Evolutionary conservation across 495 filamentous ascomycete species (phyloP).

Genomic region (Podospora anserina): DNA sequence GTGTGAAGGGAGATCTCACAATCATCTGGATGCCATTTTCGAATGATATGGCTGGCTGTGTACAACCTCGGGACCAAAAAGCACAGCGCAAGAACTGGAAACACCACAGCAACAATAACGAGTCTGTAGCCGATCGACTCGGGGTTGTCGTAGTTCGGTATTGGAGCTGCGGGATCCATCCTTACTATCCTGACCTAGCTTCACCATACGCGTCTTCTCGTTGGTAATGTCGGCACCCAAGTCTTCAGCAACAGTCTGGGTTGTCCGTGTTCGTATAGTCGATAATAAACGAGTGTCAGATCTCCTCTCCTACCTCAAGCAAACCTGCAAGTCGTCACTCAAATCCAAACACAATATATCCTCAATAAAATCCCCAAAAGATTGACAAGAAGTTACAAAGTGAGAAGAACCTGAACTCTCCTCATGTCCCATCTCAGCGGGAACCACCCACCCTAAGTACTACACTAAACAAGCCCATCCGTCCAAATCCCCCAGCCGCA

Average conservation of each 20-base stretch:
- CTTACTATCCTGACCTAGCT: background rate
- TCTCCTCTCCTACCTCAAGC: background rate
- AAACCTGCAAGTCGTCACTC: background rate
- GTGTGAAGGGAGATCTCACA: constrained; percentile 18
- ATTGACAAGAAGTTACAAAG: background rate
- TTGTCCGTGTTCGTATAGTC: no score
- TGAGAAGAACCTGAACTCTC: background rate
- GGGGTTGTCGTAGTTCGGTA: constrained; percentile 30
- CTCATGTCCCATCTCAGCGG: background rate
- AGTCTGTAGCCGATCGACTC: constrained; percentile 24
- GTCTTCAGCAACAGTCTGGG: no score
- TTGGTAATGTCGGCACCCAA: no score
- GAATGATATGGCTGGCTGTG: constrained; percentile 22
- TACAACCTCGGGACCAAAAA: constrained; percentile 26
- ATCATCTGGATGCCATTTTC: constrained; percentile 29
- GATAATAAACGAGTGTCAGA: no score
- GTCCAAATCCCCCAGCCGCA: background rate
- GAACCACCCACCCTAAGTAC: background rate
- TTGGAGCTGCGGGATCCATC: constrained; percentile 19
- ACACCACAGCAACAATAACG: constrained; percentile 21
- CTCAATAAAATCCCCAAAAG: background rate
- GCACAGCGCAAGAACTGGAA: constrained; percentile 20
- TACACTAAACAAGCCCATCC: background rate
- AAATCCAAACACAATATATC: background rate
- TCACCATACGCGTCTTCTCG: no score